phyloP scores from a whole-genome alignment of 257 asterid species.

The Thymus quinquecostatus region DNA sequence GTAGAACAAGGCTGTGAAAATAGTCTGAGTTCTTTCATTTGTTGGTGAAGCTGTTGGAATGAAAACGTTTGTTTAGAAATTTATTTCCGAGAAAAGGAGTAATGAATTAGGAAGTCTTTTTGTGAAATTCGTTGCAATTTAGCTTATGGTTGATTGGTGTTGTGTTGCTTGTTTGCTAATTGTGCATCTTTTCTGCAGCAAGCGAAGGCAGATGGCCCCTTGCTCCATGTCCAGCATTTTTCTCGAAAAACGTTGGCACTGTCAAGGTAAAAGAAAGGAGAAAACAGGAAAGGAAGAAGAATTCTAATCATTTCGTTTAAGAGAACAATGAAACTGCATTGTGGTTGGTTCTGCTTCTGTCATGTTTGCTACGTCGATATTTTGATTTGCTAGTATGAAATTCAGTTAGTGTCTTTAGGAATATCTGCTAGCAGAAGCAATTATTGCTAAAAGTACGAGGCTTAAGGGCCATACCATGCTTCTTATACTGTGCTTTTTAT shows the following conservation, averaged over 20 bases:
- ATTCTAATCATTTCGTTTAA: background rate
- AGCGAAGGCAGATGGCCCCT: slow-evolving; percentile 27
- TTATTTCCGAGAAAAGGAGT: background rate
- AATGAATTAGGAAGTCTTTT: background rate
- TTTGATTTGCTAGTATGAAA: slow-evolving; percentile 1
- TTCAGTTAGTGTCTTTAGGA: background rate
- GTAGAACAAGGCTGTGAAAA: slow-evolving; percentile 2
- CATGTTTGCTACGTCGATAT: slow-evolving; percentile 4
- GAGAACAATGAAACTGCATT: background rate
- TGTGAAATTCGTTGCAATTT: background rate
- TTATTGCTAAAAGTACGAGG: slow-evolving; percentile 11
- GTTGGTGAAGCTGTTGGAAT: background rate
- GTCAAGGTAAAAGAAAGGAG: slow-evolving; percentile 38
- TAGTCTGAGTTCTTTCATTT: background rate
- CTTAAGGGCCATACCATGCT: slow-evolving; percentile 5
- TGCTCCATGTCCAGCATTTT: slow-evolving; percentile 19
- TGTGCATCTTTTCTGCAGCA: slow-evolving; percentile 30
- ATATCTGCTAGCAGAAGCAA: background rate
- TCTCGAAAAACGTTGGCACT: slow-evolving; percentile 15
- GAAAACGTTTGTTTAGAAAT: slow-evolving; percentile 16
- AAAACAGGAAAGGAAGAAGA: background rate
- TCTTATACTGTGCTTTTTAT: background rate
- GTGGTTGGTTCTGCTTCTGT: slow-evolving; percentile 5
- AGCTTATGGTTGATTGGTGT: background rate
- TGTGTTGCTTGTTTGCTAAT: slow-evolving; percentile 5